Evolutionary conservation across 257 asterid species (phyloP), one percentile per base, ranked within the genome.

Genomic region (Fraxinus cuspidata): DNA sequence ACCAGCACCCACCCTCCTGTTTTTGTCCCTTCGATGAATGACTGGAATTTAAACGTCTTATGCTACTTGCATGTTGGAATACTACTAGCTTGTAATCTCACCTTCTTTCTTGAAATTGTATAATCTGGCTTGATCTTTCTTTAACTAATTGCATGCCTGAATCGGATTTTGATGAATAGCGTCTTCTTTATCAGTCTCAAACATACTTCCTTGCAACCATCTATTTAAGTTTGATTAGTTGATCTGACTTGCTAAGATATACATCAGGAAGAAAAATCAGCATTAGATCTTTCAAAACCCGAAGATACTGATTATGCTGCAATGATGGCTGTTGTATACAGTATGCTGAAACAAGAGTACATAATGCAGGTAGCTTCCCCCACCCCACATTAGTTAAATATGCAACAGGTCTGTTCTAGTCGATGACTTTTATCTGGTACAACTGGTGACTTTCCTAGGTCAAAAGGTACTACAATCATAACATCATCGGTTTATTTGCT

Each of bases 271-370:
- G 90, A 85, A 72, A 51, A 4, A 16, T 31, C 72, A 0, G 58
- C 71, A 35, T 7, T 83, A 18, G 76, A 76, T 81, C 76, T 71
- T 83, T 74, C 83, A 70, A 85, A 86, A 82, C 87, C 84, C 27
- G 84, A 81, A 82, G 81, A 81, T 5, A 78, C 82, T 53, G 89
- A 90, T 79, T 89, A 84, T 81, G 96, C 94, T 29, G 70, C 77
- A 74, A 74, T 83, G 85, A 91, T 95, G 92, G 97, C 94, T 53
- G 66, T 83, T 38, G 58, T 91, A 7, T 91, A 82, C 82, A 81
- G 86, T 75, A 95, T 93, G 98, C 82, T 90, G 74, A 89, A 89
- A 83, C 88, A 84, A 84, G 99, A 95, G 80, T 90, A 81, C 84
- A 74, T 75, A 49, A 93, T 95, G 99, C 97, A 95, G 99, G 99